Evolutionary conservation across 768 basidiomycete genomes (phyloP).

Genomic region (Trametes cubensis): DNA sequence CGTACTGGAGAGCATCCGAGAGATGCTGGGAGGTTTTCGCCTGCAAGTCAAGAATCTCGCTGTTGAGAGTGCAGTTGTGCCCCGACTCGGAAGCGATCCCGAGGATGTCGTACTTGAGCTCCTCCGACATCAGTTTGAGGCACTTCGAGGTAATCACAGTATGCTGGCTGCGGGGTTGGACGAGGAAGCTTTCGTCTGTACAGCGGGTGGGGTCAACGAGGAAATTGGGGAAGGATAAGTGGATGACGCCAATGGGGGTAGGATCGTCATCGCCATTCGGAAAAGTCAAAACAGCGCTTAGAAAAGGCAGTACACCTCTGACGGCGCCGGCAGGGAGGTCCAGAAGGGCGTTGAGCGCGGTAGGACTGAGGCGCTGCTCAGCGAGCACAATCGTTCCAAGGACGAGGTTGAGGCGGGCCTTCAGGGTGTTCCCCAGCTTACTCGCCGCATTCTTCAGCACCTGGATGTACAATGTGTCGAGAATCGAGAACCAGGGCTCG

Average conservation of each 20-base stretch:
- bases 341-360: neutral
- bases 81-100: neutral
- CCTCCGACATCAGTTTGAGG: neutral
- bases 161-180: slow-evolving; percentile 5
- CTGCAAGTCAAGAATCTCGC: slow-evolving; percentile 3
- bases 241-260: slow-evolving; percentile 18
- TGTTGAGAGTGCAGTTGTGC: neutral
- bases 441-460: slow-evolving; percentile 2
- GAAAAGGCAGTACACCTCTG: slow-evolving; percentile 7
- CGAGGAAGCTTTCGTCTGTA: slow-evolving; percentile 3
- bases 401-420: neutral
- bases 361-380: neutral
- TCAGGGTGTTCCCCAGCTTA: neutral
- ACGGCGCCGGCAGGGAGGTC: neutral
- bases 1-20: slow-evolving; percentile 26
- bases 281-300: slow-evolving; percentile 22
- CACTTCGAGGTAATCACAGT: neutral
- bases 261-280: slow-evolving; percentile 3
- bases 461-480: slow-evolving; percentile 23
- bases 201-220: slow-evolving; percentile 22
- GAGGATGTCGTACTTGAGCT: slow-evolving; percentile 14
- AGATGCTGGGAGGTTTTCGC: slow-evolving; percentile 7
- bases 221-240: slow-evolving; percentile 30
- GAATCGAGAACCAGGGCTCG: neutral
- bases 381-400: neutral